Conservation (phyloP, 2,329 filamentous ascomycete species). For the Sporothrix curviconia region DNA sequence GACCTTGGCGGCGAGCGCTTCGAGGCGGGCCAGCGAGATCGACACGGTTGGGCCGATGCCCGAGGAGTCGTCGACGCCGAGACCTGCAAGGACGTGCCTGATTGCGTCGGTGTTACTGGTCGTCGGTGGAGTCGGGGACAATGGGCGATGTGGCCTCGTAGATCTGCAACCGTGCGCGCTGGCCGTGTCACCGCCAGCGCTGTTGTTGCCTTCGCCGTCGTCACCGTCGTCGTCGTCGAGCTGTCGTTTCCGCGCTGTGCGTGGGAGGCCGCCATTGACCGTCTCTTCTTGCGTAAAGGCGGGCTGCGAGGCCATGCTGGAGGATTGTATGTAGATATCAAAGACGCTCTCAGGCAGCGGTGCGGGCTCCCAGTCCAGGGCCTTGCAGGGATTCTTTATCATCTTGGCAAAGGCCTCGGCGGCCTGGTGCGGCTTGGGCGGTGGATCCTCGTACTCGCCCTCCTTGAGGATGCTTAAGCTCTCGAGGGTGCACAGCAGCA, state of each 20-base stretch:
- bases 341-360: conserved; percentile 43
- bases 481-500: conserved; percentile 32
- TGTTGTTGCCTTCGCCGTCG: neutral
- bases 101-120: conserved; percentile 15
- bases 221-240: conserved; percentile 11
- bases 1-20: conserved; percentile 26
- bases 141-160: conserved; percentile 23
- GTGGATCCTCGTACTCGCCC: conserved; percentile 24
- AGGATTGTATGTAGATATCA: conserved; percentile 38
- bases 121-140: neutral
- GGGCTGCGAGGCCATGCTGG: conserved; percentile 13
- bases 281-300: conserved; percentile 14
- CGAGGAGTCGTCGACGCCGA: neutral
- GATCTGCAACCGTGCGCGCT: conserved; percentile 28
- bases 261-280: neutral
- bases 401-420: conserved; percentile 43
- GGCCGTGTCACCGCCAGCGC: too few relatives aligned
- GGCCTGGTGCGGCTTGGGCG: conserved; percentile 37
- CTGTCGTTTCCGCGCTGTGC: conserved; percentile 35
- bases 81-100: conserved; percentile 13
- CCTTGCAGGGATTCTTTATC: conserved; percentile 33
- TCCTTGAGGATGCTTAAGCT: conserved; percentile 36
- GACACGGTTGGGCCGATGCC: conserved; percentile 18
- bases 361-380: conserved; percentile 42
- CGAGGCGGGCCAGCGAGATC: conserved; percentile 27